These are phyloP conservation scores for Moricandia arvensis DNA, from an alignment of 345 rosid genomes.

Conservation along the genomic window DNA sequence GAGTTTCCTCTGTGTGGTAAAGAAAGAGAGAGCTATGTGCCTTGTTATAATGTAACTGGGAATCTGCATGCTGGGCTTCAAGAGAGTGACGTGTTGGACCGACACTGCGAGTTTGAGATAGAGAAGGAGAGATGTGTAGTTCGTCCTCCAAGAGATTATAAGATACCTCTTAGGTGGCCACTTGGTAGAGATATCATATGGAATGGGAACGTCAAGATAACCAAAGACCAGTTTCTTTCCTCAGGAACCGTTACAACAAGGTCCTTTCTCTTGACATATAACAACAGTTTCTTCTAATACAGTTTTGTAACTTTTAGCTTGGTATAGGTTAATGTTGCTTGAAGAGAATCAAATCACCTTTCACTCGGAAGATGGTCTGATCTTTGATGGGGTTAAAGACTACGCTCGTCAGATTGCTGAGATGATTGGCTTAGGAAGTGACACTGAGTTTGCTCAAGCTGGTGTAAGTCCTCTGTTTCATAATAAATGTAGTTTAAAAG, in stretches of 20 bases:
- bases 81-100: constrained; percentile 87
- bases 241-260: constrained; percentile 97
- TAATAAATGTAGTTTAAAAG: too few relatives aligned
- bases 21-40: constrained; percentile 88
- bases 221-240: constrained; percentile 94
- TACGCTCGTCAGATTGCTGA: constrained; percentile 94
- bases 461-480: too few relatives aligned
- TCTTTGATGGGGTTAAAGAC: constrained; percentile 93
- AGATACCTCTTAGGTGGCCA: constrained; percentile 94
- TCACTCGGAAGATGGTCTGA: constrained; percentile 84
- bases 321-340: constrained; percentile 91
- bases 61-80: constrained; percentile 72
- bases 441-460: constrained; percentile 81
- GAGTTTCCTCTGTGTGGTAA: constrained; percentile 81
- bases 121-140: constrained; percentile 57
- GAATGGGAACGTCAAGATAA: constrained; percentile 93
- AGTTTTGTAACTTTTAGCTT: too few relatives aligned
- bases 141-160: constrained; percentile 95
- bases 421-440: constrained; percentile 95
- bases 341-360: constrained; percentile 98
- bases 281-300: background rate
- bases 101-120: constrained; percentile 76
- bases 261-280: constrained; percentile 40
- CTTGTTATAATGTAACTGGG: constrained; percentile 84
- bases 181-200: constrained; percentile 93